phyloP scores from a whole-genome alignment of 257 asterid species.

The Gentiana dahurica region DNA sequence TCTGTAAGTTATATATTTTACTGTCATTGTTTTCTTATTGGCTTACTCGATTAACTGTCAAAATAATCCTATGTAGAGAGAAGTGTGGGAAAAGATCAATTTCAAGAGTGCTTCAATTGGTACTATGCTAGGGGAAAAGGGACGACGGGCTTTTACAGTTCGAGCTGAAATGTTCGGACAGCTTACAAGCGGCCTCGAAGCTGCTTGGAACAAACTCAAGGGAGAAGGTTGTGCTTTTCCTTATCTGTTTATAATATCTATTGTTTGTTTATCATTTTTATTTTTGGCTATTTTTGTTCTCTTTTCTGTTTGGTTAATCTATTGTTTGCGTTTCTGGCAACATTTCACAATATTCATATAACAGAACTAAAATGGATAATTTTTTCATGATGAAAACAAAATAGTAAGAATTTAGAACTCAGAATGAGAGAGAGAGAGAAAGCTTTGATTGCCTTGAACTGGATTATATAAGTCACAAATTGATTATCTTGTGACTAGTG shows the following conservation, averaged over 20 bases:
- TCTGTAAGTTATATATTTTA: conserved; percentile 24
- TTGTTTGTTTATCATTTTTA: not conserved
- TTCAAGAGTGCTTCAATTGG: conserved; percentile 16
- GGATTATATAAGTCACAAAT: too few relatives aligned
- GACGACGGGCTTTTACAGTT: conserved; percentile 30
- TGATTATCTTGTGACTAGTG: too few relatives aligned
- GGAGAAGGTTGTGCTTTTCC: conserved; percentile 60
- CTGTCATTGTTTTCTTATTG: not conserved
- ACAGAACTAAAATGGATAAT: too few relatives aligned
- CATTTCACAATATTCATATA: too few relatives aligned
- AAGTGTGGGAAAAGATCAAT: conserved; percentile 53
- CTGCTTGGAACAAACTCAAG: conserved; percentile 96
- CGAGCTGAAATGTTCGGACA: conserved; percentile 96
- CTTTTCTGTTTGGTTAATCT: too few relatives aligned
- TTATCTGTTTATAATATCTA: not conserved
- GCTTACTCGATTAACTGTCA: not conserved
- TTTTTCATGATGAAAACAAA: too few relatives aligned
- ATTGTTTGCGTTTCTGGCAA: too few relatives aligned
- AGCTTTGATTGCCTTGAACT: too few relatives aligned
- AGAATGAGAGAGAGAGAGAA: too few relatives aligned
- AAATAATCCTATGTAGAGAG: conserved; percentile 36
- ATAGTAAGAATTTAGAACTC: too few relatives aligned
- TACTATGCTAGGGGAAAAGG: conserved; percentile 24
- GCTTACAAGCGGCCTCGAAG: conserved; percentile 78
- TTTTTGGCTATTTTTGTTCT: not conserved